phyloP scores from a whole-genome alignment of 1,284 basidiomycete species.

The Heimioporus punctisporus region DNA sequence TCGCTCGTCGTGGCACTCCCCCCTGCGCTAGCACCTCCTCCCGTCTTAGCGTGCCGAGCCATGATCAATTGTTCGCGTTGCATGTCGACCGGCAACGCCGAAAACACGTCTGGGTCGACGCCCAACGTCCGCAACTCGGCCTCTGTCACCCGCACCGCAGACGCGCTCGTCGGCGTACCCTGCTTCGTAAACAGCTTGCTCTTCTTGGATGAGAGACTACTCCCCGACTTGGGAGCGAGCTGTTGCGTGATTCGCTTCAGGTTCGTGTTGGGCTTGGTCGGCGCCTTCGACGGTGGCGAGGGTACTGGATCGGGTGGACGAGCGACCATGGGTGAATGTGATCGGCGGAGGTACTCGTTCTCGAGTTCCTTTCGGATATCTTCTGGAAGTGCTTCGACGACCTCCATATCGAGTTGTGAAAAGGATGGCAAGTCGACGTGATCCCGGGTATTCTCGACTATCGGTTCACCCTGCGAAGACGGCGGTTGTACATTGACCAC shows the following conservation, averaged over 20 bases:
- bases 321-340: slow-evolving; percentile 38
- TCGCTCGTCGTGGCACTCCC: slow-evolving; percentile 33
- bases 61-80: slow-evolving; percentile 74
- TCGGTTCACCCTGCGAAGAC: slow-evolving; percentile 32
- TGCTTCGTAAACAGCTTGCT: slow-evolving; percentile 39
- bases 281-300: slow-evolving; percentile 23
- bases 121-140: slow-evolving; percentile 62
- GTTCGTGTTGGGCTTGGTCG: slow-evolving; percentile 40
- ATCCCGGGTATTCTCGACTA: slow-evolving; percentile 7
- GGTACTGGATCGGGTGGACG: slow-evolving; percentile 2
- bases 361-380: slow-evolving; percentile 75
- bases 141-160: slow-evolving; percentile 35
- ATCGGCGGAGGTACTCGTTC: slow-evolving; percentile 62
- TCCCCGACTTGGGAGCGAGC: slow-evolving; percentile 53
- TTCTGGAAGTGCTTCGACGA: slow-evolving; percentile 72
- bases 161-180: slow-evolving; percentile 19
- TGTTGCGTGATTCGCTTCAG: slow-evolving; percentile 62
- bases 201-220: slow-evolving; percentile 47
- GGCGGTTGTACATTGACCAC: slow-evolving; percentile 36
- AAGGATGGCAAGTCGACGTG: slow-evolving; percentile 59
- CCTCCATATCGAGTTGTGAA: slow-evolving; percentile 74
- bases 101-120: slow-evolving; percentile 75
- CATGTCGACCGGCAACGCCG: slow-evolving; percentile 60
- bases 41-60: slow-evolving; percentile 50
- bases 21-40: slow-evolving; percentile 39